Base-by-base conservation (phyloP, 805 yeast species). In the Kodamaea nitidulidarum region DNA sequence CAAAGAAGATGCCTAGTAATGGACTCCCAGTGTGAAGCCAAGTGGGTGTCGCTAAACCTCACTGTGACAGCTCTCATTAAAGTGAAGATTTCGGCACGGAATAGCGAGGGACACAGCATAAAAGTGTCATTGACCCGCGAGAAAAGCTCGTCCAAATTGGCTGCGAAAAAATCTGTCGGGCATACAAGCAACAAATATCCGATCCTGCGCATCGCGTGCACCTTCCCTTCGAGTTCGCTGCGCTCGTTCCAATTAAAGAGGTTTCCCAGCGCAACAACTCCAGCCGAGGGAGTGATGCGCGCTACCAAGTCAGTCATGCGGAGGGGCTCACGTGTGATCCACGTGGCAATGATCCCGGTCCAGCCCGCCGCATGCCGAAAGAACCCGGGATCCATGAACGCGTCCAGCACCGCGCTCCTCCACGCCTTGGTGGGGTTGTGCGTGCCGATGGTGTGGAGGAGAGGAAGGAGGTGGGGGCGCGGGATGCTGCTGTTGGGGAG, bases 221-320 rank as follows among this genome's bases (percentile, higher is more conserved):
- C 61, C 45, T 78, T 78, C 17, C 64, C 61, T 26, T 73, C 73
- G 10, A 75, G 68, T 48, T 84, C 93, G 11, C 81, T 75, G 27
- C 48, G 54, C 41, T 84, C 88, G 44, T 79, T 81, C 80, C 90
- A 82, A 26, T 75, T 80, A 60, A 86, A 87, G 4, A 84, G 65
- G 15, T 81, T 79, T 2, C 84, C 61, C 5, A 76, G 69, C 15
- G 78, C 65, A 3, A 81, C 74, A 3, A 81, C 74, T 38, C 71
- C 70, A 20, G 51, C 44, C 0, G 61, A 43, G 2, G 69, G 63
- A 1, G 63, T 54, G 7, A 65, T 48, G 41, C 61, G 47, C 26
- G 56, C 25, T 33, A 50, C 41, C 32, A 79, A 58, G 10, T 84
- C 91, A 1, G 54, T 50, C 39, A 84, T 53, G 33, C 75, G 76